Base-by-base conservation (phyloP, 208 protist genomes). In the Leishmania lainsoni region DNA sequence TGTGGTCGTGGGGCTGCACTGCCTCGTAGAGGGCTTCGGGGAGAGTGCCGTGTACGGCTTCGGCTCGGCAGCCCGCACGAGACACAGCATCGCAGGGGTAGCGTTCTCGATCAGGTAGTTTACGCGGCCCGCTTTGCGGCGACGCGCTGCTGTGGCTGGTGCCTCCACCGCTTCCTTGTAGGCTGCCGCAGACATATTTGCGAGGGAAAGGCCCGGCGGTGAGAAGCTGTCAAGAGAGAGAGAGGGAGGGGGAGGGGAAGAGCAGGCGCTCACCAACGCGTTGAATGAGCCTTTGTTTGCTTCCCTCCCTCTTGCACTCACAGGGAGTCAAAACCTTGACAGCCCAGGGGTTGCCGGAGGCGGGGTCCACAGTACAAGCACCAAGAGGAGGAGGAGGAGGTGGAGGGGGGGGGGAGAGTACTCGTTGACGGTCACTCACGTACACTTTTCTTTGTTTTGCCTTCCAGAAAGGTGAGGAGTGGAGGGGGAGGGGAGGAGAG, bases 21-120 rank as follows among this genome's bases (percentile, higher is more conserved):
- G 89, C 81, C 54, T 87, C 70, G 75, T 71, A 69, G 56, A 95
- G 79, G 42, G 87, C 72, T 10, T 92, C 87, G n/a, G 83, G 5
- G 87, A 76, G 20, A 95, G 84, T 3, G 90, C 81, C 32, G 89
- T 87, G 84, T 97, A 97, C 68, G 93, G 87, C 48, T 81, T 84
- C 58, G 82, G 83, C 73, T 95, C 87, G 0, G 88, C 86, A 20
- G 83, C 84, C 20, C 91, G 91, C 49, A 92, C 81, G 39, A 93
- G 88, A 54, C 87, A 97, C 26, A 95, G 61, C 77, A 91, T 92
- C 20, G 86, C 85, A 10, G 93, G 93, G 5, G 91, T 83, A 54
- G 88, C 89, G 79, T 80, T 75, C 72, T 94, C 87, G 42, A 90
- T 81, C 48, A 97, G 69, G 76, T 93, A 90, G 81, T 97, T 97